Conservation (phyloP, 176 grass and related monocot genomes). For the Lolium perenne region DNA sequence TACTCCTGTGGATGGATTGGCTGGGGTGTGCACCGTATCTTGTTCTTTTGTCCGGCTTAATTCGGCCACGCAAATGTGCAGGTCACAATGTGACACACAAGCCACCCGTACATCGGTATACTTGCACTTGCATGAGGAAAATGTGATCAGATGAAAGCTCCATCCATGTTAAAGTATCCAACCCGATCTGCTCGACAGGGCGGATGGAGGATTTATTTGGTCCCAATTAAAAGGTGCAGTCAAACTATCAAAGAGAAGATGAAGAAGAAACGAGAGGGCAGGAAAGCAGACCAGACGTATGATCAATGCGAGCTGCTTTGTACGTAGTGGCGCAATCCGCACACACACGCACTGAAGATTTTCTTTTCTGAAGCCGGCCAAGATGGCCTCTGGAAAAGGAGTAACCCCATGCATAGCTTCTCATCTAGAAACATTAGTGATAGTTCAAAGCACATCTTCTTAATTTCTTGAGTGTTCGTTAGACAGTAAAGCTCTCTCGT, state of each 20-base stretch:
- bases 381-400: constrained; percentile 19
- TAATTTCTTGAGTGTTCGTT: too few species aligned
- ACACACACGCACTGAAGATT: background rate
- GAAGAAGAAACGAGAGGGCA: background rate
- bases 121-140: constrained; percentile 8
- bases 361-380: background rate
- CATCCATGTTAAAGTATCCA: background rate
- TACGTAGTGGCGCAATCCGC: background rate
- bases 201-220: background rate
- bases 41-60: background rate
- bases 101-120: background rate
- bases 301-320: background rate
- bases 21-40: background rate
- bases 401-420: background rate
- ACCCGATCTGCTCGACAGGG: background rate
- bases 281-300: constrained; percentile 7
- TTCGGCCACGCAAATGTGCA: constrained; percentile 31
- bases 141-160: constrained; percentile 4
- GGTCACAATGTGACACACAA: constrained; percentile 17
- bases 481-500: too few species aligned
- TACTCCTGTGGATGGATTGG: background rate
- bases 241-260: background rate
- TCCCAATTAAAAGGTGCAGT: background rate
- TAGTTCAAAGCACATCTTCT: too few species aligned
- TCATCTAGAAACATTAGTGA: too few species aligned